Percentiles rank a stretch among this genome's conserved stretches.
Evolutionary conservation across 345 rosid species (phyloP).

Genomic region (Aegle marmelos): DNA sequence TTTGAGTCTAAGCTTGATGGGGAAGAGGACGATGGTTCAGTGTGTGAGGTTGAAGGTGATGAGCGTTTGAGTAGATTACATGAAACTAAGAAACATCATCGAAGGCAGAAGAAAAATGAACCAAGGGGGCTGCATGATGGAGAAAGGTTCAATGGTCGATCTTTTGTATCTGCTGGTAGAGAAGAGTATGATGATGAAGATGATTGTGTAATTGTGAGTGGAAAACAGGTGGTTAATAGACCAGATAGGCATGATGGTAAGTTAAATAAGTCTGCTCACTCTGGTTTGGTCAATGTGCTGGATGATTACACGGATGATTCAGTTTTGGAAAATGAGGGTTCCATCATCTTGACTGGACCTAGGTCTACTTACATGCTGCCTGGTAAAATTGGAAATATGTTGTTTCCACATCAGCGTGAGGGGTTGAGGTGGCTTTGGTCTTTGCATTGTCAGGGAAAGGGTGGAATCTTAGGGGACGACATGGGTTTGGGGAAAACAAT

Average conservation of each 20-base stretch:
- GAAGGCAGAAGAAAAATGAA: slow-evolving; percentile 28
- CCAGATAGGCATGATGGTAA: slow-evolving; percentile 22
- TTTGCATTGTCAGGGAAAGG: slow-evolving; percentile 81
- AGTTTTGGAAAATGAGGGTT: slow-evolving; percentile 39
- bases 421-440: slow-evolving; percentile 97
- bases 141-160: slow-evolving; percentile 37
- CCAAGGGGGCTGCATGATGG: slow-evolving; percentile 28
- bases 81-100: slow-evolving; percentile 23
- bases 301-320: slow-evolving; percentile 40
- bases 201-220: slow-evolving; percentile 42
- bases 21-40: slow-evolving; percentile 11
- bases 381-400: slow-evolving; percentile 54
- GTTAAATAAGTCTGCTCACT: slow-evolving; percentile 25
- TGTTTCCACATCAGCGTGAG: slow-evolving; percentile 85
- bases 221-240: slow-evolving; percentile 26
- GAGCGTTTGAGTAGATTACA: slow-evolving; percentile 21
- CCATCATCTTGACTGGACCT: slow-evolving; percentile 49
- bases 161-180: slow-evolving; percentile 33
- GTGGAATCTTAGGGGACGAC: slow-evolving; percentile 97
- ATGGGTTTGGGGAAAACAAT: slow-evolving; percentile 99
- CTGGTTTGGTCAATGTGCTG: slow-evolving; percentile 19
- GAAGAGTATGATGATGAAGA: slow-evolving; percentile 41
- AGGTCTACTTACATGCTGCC: slow-evolving; percentile 51
- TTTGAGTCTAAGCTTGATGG: slow-evolving; percentile 33
- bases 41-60: slow-evolving; percentile 13